A percentile compares a stretch with the other conserved stretches of the same genome.
These are phyloP conservation scores for Trichoderma koningiopsis DNA, from an alignment of 2,329 filamentous ascomycete species.

Conservation along the genomic window DNA sequence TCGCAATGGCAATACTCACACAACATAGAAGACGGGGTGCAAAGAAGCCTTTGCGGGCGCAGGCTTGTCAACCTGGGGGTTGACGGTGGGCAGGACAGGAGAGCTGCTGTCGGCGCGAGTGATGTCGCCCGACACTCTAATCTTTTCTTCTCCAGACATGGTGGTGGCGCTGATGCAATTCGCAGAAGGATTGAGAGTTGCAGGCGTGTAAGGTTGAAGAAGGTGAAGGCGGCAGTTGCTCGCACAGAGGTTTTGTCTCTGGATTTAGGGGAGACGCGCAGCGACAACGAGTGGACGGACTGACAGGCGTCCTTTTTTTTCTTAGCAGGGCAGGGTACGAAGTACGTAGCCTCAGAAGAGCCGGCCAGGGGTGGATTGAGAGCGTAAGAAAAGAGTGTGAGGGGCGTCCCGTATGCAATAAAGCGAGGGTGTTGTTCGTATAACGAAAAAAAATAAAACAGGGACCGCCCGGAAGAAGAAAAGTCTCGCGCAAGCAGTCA, in stretches of 20 bases:
- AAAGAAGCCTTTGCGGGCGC: constrained; percentile 65
- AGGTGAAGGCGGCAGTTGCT: constrained; percentile 39
- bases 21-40: constrained; percentile 84
- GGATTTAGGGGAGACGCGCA: constrained; percentile 35
- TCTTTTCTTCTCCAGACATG: constrained; percentile 70
- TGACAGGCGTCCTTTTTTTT: constrained; percentile 30
- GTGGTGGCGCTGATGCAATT: constrained; percentile 25
- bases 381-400: constrained; percentile 29
- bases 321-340: constrained; percentile 26
- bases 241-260: constrained; percentile 24
- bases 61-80: constrained; percentile 72
- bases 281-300: constrained; percentile 44
- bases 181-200: neutral
- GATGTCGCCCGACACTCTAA: constrained; percentile 77
- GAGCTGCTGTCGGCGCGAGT: constrained; percentile 59
- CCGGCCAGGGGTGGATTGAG: constrained; percentile 10
- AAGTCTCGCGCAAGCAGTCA: constrained; percentile 31
- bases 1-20: constrained; percentile 48
- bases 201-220: neutral
- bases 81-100: constrained; percentile 77
- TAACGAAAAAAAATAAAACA: constrained; percentile 28
- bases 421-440: constrained; percentile 34
- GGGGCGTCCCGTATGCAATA: constrained; percentile 42
- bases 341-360: constrained; percentile 20
- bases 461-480: constrained; percentile 36